phyloP scores from a whole-genome alignment of 495 filamentous ascomycete species.

The Penicillium goetzii region DNA sequence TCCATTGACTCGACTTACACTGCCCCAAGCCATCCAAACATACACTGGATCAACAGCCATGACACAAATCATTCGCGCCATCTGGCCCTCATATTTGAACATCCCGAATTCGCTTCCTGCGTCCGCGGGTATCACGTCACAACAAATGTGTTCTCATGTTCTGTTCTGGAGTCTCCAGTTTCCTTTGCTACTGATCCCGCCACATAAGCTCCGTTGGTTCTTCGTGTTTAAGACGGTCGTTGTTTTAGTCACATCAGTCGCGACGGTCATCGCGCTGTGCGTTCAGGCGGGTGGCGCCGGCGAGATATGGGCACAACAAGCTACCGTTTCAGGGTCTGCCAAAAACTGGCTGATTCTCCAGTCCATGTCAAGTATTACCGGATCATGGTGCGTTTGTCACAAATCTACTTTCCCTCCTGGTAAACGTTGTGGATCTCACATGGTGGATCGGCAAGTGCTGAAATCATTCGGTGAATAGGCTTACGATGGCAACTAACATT shows the following conservation, averaged over 20 bases:
- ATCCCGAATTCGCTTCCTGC: slow-evolving; percentile 54
- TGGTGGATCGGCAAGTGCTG: background rate
- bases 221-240: slow-evolving; percentile 62
- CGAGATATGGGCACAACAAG: slow-evolving; percentile 48
- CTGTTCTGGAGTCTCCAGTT: slow-evolving; percentile 54
- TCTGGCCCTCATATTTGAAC: slow-evolving; percentile 59
- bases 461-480: slow-evolving; percentile 37
- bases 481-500: slow-evolving; percentile 45
- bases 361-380: slow-evolving; percentile 4
- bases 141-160: slow-evolving; percentile 53
- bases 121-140: slow-evolving; percentile 48
- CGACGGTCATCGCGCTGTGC: slow-evolving; percentile 13
- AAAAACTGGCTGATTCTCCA: slow-evolving; percentile 17
- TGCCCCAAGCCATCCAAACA: background rate
- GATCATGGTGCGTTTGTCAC: background rate
- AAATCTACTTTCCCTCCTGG: background rate
- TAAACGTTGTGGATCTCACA: background rate
- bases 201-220: slow-evolving; percentile 59
- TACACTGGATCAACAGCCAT: slow-evolving; percentile 1
- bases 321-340: slow-evolving; percentile 43
- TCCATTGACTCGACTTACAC: slow-evolving; percentile 41
- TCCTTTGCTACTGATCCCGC: slow-evolving; percentile 52
- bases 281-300: slow-evolving; percentile 46
- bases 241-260: too few species aligned
- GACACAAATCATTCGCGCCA: slow-evolving; percentile 32